Percentiles rank a stretch among this genome's conserved stretches.
These are phyloP conservation scores for Penicillium sp. DNA, from an alignment of 2,329 filamentous ascomycete species.

Conservation along the genomic window DNA sequence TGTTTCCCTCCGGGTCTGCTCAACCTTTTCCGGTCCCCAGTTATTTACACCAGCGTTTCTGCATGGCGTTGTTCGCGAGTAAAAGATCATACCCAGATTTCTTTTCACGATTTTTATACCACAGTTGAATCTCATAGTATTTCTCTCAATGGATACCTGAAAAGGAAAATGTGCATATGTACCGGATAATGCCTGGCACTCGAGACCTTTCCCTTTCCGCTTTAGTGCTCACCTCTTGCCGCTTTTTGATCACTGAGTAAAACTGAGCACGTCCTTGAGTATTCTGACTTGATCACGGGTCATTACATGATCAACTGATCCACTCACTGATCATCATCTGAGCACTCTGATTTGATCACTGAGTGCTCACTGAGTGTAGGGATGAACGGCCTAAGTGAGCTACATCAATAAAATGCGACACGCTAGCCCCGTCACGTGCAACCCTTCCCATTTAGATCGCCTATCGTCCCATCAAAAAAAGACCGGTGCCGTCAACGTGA, in stretches of 20 bases:
- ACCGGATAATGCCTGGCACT: no score
- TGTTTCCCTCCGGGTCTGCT: neutral
- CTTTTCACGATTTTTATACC: conserved; percentile 11
- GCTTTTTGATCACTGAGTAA: no score
- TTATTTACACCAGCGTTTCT: conserved; percentile 19
- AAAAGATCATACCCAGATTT: conserved; percentile 28
- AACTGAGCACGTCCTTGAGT: neutral
- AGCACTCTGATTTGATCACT: neutral
- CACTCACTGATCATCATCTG: neutral
- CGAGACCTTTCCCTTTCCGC: no score
- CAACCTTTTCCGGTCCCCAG: neutral
- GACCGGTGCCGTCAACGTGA: neutral
- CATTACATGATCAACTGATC: neutral
- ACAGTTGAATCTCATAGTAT: conserved; percentile 7
- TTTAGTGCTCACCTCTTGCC: no score
- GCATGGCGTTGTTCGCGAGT: conserved; percentile 27
- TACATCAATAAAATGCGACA: conserved; percentile 3
- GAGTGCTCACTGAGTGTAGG: neutral
- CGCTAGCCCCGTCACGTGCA: neutral
- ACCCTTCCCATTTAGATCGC: neutral
- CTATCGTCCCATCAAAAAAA: conserved; percentile 1
- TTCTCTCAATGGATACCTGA: neutral
- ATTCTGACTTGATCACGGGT: neutral
- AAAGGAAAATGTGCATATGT: neutral
- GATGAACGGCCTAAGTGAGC: neutral